Evolutionary conservation across 2,329 filamentous ascomycete genomes (phyloP).

Genomic region (Xylariaceae sp.): DNA sequence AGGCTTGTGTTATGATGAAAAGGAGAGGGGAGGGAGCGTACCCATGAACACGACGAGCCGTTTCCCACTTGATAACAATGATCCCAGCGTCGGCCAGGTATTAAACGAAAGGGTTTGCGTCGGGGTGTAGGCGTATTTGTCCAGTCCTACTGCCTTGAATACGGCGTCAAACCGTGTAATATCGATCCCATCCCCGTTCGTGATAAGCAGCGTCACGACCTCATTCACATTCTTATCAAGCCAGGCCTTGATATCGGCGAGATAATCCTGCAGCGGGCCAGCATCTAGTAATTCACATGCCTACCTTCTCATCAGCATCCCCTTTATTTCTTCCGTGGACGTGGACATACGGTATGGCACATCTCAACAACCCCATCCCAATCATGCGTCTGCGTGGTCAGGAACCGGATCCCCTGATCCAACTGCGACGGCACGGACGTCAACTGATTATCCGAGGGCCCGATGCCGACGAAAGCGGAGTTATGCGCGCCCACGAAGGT

Average conservation of each 20-base stretch:
- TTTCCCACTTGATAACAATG: slow-evolving; percentile 56
- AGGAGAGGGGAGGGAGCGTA: slow-evolving; percentile 26
- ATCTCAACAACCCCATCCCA: slow-evolving; percentile 48
- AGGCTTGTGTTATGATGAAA: too few species aligned
- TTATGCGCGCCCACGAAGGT: slow-evolving; percentile 62
- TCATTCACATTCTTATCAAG: slow-evolving; percentile 54
- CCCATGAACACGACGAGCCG: slow-evolving; percentile 69
- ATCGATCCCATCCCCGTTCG: slow-evolving; percentile 54
- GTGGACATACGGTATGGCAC: slow-evolving; percentile 51
- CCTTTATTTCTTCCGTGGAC: neutral
- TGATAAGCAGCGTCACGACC: slow-evolving; percentile 58
- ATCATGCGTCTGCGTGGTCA: slow-evolving; percentile 60
- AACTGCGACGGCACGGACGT: slow-evolving; percentile 54
- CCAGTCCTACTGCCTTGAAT: slow-evolving; percentile 52
- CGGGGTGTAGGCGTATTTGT: slow-evolving; percentile 52
- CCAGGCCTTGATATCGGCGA: slow-evolving; percentile 56
- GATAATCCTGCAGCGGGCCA: slow-evolving; percentile 50
- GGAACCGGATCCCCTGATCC: slow-evolving; percentile 55
- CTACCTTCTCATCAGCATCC: slow-evolving; percentile 2
- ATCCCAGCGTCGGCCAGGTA: slow-evolving; percentile 65
- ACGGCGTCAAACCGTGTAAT: slow-evolving; percentile 50
- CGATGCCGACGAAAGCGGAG: slow-evolving; percentile 55
- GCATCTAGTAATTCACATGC: slow-evolving; percentile 54
- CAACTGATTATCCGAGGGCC: slow-evolving; percentile 55
- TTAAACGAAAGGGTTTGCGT: slow-evolving; percentile 37